Conservation (phyloP, 2,329 filamentous ascomycete species). For the Fusarium newnesense region DNA sequence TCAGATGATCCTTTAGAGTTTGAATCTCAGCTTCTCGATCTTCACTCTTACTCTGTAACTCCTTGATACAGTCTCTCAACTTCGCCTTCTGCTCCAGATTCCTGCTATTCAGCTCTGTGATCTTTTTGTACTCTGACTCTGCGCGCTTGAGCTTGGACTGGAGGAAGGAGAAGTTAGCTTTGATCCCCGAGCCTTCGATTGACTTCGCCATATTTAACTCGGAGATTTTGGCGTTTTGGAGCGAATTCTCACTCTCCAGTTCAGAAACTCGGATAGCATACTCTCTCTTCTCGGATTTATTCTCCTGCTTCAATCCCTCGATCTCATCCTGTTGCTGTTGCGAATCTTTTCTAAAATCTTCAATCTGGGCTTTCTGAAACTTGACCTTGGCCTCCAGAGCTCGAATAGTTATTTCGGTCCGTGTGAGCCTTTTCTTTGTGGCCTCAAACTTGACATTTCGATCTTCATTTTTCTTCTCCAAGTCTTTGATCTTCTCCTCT, state of each 20-base stretch:
- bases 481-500: neutral
- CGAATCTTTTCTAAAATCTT: fast-evolving
- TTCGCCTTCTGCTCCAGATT: too few relatives aligned
- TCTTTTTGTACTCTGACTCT: neutral
- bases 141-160: fast-evolving
- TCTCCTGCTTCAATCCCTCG: neutral
- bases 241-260: fast-evolving
- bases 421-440: neutral
- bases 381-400: neutral
- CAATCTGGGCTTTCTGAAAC: neutral
- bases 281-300: fast-evolving
- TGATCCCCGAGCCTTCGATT: neutral
- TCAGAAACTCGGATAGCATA: neutral
- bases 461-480: neutral
- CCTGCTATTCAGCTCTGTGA: fast-evolving
- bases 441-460: too few relatives aligned
- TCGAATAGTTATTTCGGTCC: fast-evolving
- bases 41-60: neutral
- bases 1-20: fast-evolving
- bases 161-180: neutral
- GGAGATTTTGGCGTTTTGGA: neutral
- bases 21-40: neutral
- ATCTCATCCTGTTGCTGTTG: neutral
- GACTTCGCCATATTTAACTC: neutral
- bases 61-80: neutral